Conservation (phyloP, 1,284 basidiomycete species). For the Cryptococcus hybrid region DNA sequence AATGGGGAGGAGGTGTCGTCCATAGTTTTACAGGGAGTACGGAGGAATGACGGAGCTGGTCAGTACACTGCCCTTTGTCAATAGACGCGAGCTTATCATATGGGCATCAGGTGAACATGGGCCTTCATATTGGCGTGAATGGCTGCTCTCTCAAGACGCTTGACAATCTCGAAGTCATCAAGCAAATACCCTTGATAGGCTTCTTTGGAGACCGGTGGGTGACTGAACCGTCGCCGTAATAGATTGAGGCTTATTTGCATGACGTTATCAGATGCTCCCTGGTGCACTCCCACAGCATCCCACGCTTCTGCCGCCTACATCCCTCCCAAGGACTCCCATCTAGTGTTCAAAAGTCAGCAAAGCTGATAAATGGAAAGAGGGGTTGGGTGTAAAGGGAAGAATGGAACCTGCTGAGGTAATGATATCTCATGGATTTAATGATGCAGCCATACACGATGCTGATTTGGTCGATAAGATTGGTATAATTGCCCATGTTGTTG, state of each 20-base stretch:
- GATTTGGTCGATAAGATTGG: background rate
- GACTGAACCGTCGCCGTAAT: constrained; percentile 14
- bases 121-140: constrained; percentile 72
- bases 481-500: constrained; percentile 73
- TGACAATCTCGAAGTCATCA: constrained; percentile 64
- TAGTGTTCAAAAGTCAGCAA: constrained; percentile 56
- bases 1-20: constrained; percentile 70
- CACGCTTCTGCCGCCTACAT: constrained; percentile 68
- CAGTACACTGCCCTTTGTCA: constrained; percentile 30
- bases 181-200: constrained; percentile 62
- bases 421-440: background rate
- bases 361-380: constrained; percentile 65
- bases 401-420: constrained; percentile 67
- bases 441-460: background rate
- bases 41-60: constrained; percentile 70
- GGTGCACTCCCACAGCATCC: constrained; percentile 75
- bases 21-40: constrained; percentile 79
- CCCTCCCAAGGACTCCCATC: constrained; percentile 48
- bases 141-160: constrained; percentile 81
- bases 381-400: constrained; percentile 72
- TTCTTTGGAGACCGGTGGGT: constrained; percentile 77
- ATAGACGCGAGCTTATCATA: background rate
- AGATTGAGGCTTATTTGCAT: background rate
- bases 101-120: constrained; percentile 58
- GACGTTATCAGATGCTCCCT: constrained; percentile 64